Evolutionary conservation across 192 early-diverging fungal genomes (phyloP), one percentile per base, ranked within the genome.

Genomic region (Coemansia sp.): DNA sequence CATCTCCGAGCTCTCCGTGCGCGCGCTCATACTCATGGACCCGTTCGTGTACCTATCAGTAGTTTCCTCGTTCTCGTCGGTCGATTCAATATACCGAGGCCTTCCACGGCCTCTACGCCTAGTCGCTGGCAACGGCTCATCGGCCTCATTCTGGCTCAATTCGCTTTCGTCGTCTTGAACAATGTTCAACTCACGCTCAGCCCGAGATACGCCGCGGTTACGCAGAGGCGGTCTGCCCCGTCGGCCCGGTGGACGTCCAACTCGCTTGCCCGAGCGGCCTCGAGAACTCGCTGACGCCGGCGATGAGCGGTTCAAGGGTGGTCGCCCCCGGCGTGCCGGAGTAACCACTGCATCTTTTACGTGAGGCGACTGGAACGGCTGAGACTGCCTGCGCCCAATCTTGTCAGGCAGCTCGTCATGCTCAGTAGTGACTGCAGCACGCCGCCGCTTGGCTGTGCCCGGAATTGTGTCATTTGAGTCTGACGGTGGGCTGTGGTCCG

Each of bases 311-410:
- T 17, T 31, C 36, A 38, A 23, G 10, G 34, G 28, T 11, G n/a
- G 21, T 9, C 18, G 38, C 2, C 36, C 56, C 12, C 49, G 28
- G 59, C n/a, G 6, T 17, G 25, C 28, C 7, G 59, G 34, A 8
- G 26, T 26, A 9, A 1, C 6, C 20, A 8, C 31, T 4, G 28
- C 23, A 14, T 6, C 26, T 26, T 12, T 25, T 18, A 24, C 59
- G 15, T 48, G 59, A 23, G 56, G 37, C 17, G 46, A 40, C 26
- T 50, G 53, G 34, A 42, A 14, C 2, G 69, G 61, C 20, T 68
- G 48, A 1, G 64, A 64, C 36, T 61, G 58, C 31, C 69, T 64
- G 28, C 74, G 68, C 10, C 21, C 46, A 4, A 58, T 34, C 5
- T 49, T 63, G 15, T 54, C 56, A 10, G 55, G 12, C 23, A 25